Conservation (phyloP, 768 basidiomycete species). For the Thelephora ganbajun region DNA sequence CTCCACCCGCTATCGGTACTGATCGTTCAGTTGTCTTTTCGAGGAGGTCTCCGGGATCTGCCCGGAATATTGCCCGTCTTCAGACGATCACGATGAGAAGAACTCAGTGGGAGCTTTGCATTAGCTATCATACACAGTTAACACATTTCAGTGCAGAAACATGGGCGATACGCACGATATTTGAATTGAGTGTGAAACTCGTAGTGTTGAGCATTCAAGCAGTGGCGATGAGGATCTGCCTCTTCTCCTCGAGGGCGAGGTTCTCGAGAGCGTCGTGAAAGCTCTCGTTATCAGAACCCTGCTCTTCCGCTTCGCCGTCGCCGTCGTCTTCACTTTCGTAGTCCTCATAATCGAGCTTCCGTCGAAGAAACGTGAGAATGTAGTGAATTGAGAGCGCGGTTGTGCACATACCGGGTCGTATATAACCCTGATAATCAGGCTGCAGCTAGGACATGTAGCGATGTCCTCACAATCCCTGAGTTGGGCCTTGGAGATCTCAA, state of each 20-base stretch:
- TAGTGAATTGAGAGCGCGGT: neutral
- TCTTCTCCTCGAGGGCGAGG: slow-evolving; percentile 29
- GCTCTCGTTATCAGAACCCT: slow-evolving; percentile 17
- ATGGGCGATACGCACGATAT: neutral
- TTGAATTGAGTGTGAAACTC: neutral
- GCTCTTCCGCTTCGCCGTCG: slow-evolving; percentile 8
- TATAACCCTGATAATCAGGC: slow-evolving; percentile 80
- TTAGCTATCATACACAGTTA: too few species aligned
- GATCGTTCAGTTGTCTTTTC: slow-evolving; percentile 4
- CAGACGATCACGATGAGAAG: neutral
- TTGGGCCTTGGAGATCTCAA: slow-evolving; percentile 83
- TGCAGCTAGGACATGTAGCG: slow-evolving; percentile 93
- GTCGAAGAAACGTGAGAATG: neutral
- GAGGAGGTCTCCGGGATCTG: neutral
- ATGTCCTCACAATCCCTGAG: slow-evolving; percentile 85
- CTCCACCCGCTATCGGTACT: slow-evolving; percentile 72
- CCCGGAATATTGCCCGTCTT: neutral
- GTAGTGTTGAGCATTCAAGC: slow-evolving; percentile 9
- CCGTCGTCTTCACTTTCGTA: slow-evolving; percentile 36
- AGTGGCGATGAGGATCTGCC: slow-evolving; percentile 11
- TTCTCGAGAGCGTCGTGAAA: slow-evolving; percentile 61
- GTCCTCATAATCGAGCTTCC: slow-evolving; percentile 75
- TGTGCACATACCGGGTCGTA: slow-evolving; percentile 75
- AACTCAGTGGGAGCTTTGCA: too few species aligned
- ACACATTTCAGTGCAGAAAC: too few species aligned